Base-by-base conservation (phyloP, 306 rosid genomes). In the Citrullus amarus region DNA sequence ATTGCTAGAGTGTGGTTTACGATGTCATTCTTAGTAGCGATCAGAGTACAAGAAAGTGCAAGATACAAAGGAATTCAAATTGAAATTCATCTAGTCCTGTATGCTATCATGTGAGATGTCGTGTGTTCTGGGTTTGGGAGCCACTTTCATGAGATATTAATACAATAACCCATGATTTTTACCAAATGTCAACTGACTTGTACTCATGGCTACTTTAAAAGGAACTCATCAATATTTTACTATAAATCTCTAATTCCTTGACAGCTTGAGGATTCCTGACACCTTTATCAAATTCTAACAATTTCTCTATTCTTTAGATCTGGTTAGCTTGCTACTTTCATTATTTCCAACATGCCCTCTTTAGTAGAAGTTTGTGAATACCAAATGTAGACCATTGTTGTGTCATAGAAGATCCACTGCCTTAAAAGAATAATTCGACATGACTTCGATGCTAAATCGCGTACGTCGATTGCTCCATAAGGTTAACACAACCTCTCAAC, bases 261-360 rank as follows among this genome's bases (percentile, higher is more conserved):
- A n/a, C n/a, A 67, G 13, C 17, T 2, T 1, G 53, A 41, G 50
- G 16, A 41, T 8, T n/a, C 53, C 11, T 41, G 53, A 41, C 41
- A 41, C 74, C 54, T n/a, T 67, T 9, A n/a, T 41, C 39, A 18
- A 67, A 9, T 41, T 65, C 48, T 3, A 65, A 36, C 71, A 41
- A 67, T 18, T 32, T 10, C 17, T 38, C 79, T 25, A 57, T 63
- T 73, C 28, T 57, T 75, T 54, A 94, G 97, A 91, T 89, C 94
- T 22, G 81, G 81, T 41, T 92, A 94, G 83, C 93, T 92, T 58
- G 80, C 89, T 58, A 56, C 85, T 9, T 89, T 79, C 87, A 87
- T 94, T 25, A 1, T 25, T 76, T 78, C 90, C 20, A 39, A 77
- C 22, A 85, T 77, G 82, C 92, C 86, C 22, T 59, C 93, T 9